Conservation (phyloP, 306 rosid species). For the Castanea crenata region DNA sequence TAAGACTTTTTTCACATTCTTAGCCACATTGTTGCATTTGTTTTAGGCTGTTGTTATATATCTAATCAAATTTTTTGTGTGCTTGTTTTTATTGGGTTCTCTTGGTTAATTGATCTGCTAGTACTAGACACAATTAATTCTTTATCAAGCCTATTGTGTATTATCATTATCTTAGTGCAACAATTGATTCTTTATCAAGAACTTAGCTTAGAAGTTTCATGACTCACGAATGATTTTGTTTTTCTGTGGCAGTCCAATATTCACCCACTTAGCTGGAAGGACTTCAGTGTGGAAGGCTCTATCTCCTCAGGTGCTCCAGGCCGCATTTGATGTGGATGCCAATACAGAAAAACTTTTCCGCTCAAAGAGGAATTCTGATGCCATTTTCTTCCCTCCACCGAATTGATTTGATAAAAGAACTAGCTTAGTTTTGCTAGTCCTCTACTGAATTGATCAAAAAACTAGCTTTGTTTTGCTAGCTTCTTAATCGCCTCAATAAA, state of each 20-base stretch:
- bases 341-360: slow-evolving; percentile 60
- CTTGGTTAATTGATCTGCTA: too few species aligned
- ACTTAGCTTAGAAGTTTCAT: neutral
- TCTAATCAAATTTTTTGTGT: neutral
- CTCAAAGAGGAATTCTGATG: slow-evolving; percentile 72
- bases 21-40: neutral
- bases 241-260: slow-evolving; percentile 56
- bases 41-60: too few species aligned
- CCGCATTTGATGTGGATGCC: slow-evolving; percentile 71
- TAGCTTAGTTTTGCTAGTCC: slow-evolving; percentile 14
- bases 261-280: slow-evolving; percentile 87
- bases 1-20: slow-evolving; percentile 18
- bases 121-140: too few species aligned
- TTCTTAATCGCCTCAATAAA: slow-evolving; percentile 15
- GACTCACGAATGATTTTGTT: neutral
- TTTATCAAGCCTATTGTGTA: neutral
- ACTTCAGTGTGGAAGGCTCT: slow-evolving; percentile 77
- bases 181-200: neutral
- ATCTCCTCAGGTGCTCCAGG: slow-evolving; percentile 64
- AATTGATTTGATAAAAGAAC: slow-evolving; percentile 35
- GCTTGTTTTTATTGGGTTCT: neutral
- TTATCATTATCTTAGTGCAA: neutral
- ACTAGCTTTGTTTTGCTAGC: neutral
- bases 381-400: slow-evolving; percentile 86
- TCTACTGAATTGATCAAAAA: slow-evolving; percentile 44